Conservation (phyloP, 2,329 filamentous ascomycete genomes). For the Niveomyces coronatus region DNA sequence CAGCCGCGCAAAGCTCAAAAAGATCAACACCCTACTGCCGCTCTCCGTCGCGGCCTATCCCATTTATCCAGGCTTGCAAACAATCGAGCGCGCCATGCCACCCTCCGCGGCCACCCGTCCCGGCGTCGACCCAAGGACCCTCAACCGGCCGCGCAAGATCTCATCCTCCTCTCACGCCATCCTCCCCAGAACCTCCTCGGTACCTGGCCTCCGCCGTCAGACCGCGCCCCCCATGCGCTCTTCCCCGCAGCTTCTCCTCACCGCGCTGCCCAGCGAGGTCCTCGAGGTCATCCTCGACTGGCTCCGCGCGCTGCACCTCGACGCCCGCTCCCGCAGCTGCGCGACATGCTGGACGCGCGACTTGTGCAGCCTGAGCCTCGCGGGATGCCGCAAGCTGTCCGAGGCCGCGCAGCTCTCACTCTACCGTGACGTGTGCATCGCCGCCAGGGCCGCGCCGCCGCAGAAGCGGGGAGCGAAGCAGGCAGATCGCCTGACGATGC, state of each 20-base stretch:
- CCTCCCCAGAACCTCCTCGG: background rate
- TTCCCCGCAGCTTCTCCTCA: slow-evolving; percentile 45
- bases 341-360: slow-evolving; percentile 58
- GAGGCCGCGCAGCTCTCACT: slow-evolving; percentile 39
- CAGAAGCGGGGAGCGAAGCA: too few relatives aligned
- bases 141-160: slow-evolving; percentile 28
- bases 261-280: slow-evolving; percentile 47
- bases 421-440: slow-evolving; percentile 49
- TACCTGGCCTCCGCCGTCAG: background rate
- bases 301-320: slow-evolving; percentile 42
- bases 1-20: background rate
- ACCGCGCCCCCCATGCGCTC: slow-evolving; percentile 35
- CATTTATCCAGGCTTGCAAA: slow-evolving; percentile 23
- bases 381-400: slow-evolving; percentile 42
- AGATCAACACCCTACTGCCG: slow-evolving; percentile 4
- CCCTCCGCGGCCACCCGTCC: slow-evolving; percentile 11
- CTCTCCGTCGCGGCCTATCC: slow-evolving; percentile 14
- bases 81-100: slow-evolving; percentile 4
- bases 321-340: slow-evolving; percentile 39
- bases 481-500: slow-evolving; percentile 42
- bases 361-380: slow-evolving; percentile 38
- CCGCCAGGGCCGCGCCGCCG: slow-evolving; percentile 43
- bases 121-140: slow-evolving; percentile 13
- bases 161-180: slow-evolving; percentile 16
- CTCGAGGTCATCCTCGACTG: slow-evolving; percentile 45